phyloP scores from a whole-genome alignment of 2,329 filamentous ascomycete species.

The Epichloe sibirici region DNA sequence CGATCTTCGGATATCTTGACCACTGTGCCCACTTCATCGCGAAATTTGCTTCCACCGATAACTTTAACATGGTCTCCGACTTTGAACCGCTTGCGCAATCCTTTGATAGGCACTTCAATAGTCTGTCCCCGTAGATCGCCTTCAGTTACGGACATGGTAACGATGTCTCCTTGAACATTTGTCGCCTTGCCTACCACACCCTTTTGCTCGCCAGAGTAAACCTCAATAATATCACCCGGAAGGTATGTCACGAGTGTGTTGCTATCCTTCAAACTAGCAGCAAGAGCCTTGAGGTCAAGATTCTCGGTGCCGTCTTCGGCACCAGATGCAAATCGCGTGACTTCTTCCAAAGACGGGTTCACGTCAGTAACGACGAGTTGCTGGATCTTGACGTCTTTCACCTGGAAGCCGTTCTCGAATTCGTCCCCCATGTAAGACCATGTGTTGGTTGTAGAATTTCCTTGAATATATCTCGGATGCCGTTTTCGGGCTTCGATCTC shows the following conservation, averaged over 20 bases:
- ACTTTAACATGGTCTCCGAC: slow-evolving; percentile 98
- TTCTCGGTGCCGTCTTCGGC: slow-evolving; percentile 89
- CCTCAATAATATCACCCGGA: slow-evolving; percentile 90
- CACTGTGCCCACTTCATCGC: slow-evolving; percentile 94
- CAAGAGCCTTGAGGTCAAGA: slow-evolving; percentile 80
- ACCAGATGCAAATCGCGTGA: slow-evolving; percentile 83
- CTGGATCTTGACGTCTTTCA: slow-evolving; percentile 89
- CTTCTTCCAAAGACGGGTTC: slow-evolving; percentile 85
- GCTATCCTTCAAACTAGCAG: slow-evolving; percentile 77
- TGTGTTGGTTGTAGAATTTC: slow-evolving; percentile 64
- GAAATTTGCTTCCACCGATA: slow-evolving; percentile 86
- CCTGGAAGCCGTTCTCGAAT: slow-evolving; percentile 84
- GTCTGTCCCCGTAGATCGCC: slow-evolving; percentile 71
- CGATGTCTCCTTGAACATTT: slow-evolving; percentile 82
- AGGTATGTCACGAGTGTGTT: slow-evolving; percentile 74
- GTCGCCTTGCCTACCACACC: slow-evolving; percentile 78
- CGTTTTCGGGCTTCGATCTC: slow-evolving; percentile 86
- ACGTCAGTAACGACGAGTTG: slow-evolving; percentile 78
- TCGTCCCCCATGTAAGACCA: slow-evolving; percentile 83
- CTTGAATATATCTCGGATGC: slow-evolving; percentile 50
- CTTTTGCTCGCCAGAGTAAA: slow-evolving; percentile 89
- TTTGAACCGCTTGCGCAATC: slow-evolving; percentile 82
- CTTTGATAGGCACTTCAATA: slow-evolving; percentile 87
- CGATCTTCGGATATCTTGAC: slow-evolving; percentile 86
- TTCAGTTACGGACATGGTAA: slow-evolving; percentile 74